Evolutionary conservation across 2,329 filamentous ascomycete genomes (phyloP).

Genomic region (Pestalotiopsis sp.): DNA sequence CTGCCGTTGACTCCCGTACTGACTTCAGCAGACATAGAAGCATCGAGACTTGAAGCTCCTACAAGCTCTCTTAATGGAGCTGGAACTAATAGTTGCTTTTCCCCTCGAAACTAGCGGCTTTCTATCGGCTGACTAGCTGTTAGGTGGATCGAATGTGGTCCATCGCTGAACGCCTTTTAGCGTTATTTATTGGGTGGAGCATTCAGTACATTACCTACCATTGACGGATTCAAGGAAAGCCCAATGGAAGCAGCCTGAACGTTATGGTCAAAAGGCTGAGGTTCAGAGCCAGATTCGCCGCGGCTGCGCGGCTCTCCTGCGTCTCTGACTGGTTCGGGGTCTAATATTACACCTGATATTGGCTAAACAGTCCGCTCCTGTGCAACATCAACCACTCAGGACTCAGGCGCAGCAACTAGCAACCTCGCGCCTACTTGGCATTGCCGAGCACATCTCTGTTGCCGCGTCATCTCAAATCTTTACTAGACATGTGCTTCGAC

Average conservation of each 20-base stretch:
- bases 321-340: not conserved
- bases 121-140: not conserved
- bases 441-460: not conserved
- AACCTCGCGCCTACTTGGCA: not conserved
- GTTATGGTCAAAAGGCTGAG: not conserved
- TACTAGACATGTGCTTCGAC: not conserved
- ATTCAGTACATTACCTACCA: not conserved
- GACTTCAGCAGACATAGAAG: not conserved
- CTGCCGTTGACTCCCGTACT: not conserved
- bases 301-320: not conserved
- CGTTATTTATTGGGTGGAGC: not conserved
- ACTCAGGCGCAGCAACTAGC: not conserved
- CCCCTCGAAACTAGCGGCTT: not conserved
- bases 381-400: not conserved
- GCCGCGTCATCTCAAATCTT: slow-evolving; percentile 1
- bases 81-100: not conserved
- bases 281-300: not conserved
- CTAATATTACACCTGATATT: not conserved
- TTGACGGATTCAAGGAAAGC: not conserved
- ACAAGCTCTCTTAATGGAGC: not conserved
- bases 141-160: not conserved
- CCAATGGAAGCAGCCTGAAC: not conserved
- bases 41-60: not conserved
- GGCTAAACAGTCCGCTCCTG: not conserved
- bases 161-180: not conserved